These are phyloP conservation scores for Pythium rhizo-oryzae DNA, from an alignment of 352 stramenopile species.

Conservation along the genomic window DNA sequence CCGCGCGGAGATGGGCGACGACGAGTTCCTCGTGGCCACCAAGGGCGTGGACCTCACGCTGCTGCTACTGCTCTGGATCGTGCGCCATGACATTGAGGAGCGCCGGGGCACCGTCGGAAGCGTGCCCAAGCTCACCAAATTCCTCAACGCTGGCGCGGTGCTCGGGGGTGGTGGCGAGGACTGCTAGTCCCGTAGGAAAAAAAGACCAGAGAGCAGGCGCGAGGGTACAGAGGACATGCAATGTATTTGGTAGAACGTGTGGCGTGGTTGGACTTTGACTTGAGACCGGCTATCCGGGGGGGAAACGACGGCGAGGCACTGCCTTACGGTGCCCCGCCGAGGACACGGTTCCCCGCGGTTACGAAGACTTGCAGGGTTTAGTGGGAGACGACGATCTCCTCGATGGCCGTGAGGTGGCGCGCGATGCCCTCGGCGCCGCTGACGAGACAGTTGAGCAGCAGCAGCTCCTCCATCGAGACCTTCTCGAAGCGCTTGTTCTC, in stretches of 20 bases:
- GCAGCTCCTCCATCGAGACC: conserved; percentile 79
- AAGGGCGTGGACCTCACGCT: conserved; percentile 21
- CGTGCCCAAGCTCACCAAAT: neutral
- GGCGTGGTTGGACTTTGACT: neutral
- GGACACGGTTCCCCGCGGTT: no score
- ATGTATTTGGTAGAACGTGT: no score
- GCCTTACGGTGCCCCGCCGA: neutral
- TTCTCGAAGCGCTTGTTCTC: conserved; percentile 73
- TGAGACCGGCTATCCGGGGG: neutral
- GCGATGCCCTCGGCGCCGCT: conserved; percentile 81
- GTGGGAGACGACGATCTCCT: conserved; percentile 73
- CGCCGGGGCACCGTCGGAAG: neutral
- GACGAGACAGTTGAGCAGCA: conserved; percentile 84
- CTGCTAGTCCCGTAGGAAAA: neutral
- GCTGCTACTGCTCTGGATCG: conserved; percentile 14
- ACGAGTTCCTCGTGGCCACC: conserved; percentile 15
- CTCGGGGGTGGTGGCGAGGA: no score
- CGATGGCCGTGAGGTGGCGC: conserved; percentile 65
- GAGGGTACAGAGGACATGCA: neutral
- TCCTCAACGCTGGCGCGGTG: neutral
- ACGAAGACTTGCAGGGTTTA: conserved; percentile 28
- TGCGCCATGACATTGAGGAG: conserved; percentile 11
- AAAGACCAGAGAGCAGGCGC: neutral
- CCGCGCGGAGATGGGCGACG: neutral
- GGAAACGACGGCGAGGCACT: neutral